Evolutionary conservation across 2,329 filamentous ascomycete species (phyloP).

Genomic region (Phialocephala subalpina): DNA sequence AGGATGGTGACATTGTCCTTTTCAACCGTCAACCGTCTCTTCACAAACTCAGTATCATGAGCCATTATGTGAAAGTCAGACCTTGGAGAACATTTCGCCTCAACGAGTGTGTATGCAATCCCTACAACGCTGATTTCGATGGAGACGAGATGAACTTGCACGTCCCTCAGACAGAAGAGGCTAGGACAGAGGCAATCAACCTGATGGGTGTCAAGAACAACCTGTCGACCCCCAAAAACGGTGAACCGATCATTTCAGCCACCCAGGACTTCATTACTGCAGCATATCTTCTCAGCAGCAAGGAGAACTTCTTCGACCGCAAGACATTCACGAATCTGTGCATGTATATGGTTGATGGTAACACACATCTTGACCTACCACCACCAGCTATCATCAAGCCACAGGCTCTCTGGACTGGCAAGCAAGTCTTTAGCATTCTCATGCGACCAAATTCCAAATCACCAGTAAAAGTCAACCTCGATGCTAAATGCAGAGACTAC

Average conservation of each 20-base stretch:
- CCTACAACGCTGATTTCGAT: slow-evolving; percentile 99
- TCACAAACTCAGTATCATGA: slow-evolving; percentile 98
- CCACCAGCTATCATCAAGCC: slow-evolving; percentile 89
- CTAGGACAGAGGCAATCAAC: slow-evolving; percentile 91
- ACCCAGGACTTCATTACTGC: slow-evolving; percentile 99
- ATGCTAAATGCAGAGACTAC: slow-evolving; percentile 90
- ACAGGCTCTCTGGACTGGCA: slow-evolving; percentile 91
- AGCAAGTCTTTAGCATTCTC: slow-evolving; percentile 92
- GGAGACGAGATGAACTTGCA: slow-evolving; percentile 99
- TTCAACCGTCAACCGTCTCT: slow-evolving; percentile 98
- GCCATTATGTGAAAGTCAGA: slow-evolving; percentile 90
- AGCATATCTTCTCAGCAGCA: slow-evolving; percentile 88
- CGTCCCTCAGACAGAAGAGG: slow-evolving; percentile 97
- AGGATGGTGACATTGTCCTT: slow-evolving; percentile 93
- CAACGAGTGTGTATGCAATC: slow-evolving; percentile 97
- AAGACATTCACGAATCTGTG: slow-evolving; percentile 89
- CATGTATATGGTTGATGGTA: slow-evolving; percentile 89
- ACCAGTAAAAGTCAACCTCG: slow-evolving; percentile 86
- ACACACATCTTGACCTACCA: slow-evolving; percentile 82
- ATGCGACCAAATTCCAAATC: slow-evolving; percentile 89
- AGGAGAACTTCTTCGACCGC: slow-evolving; percentile 91
- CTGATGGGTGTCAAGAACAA: slow-evolving; percentile 99
- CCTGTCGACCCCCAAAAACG: slow-evolving; percentile 93
- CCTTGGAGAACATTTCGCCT: slow-evolving; percentile 96
- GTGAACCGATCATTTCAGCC: slow-evolving; percentile 97